These are phyloP conservation scores for Fusarium metavorans DNA, from an alignment of 2,329 filamentous ascomycete species.

Conservation along the genomic window DNA sequence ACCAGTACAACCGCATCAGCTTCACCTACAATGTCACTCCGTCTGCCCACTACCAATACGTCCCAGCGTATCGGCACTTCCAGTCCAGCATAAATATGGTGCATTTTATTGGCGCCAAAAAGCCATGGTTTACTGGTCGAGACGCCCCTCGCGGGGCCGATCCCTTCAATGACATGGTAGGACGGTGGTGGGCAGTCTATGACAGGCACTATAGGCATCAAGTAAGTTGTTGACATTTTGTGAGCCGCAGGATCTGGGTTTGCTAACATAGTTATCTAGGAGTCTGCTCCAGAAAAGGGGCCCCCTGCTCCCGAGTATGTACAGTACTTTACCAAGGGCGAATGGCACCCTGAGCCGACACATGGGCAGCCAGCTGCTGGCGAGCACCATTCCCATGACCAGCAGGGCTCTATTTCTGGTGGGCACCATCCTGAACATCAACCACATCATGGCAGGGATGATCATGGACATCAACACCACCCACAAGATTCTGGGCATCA, in stretches of 20 bases:
- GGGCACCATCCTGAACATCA: constrained; percentile 34
- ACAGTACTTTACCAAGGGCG: constrained; percentile 67
- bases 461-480: constrained; percentile 18
- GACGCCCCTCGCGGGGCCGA: constrained; percentile 64
- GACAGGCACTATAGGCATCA: constrained; percentile 81
- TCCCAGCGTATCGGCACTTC: constrained; percentile 94
- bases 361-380: constrained; percentile 33
- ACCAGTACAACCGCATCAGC: constrained; percentile 86
- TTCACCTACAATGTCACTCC: constrained; percentile 99
- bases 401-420: constrained; percentile 35
- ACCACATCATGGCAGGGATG: constrained; percentile 7
- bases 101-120: constrained; percentile 92
- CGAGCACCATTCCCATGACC: constrained; percentile 43
- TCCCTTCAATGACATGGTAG: constrained; percentile 85
- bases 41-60: constrained; percentile 96
- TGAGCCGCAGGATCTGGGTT: not conserved
- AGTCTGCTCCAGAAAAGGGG: constrained; percentile 22
- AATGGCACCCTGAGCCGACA: constrained; percentile 53
- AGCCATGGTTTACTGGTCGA: constrained; percentile 84
- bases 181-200: constrained; percentile 94
- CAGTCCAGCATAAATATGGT: constrained; percentile 89
- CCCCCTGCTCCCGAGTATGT: constrained; percentile 53
- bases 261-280: constrained; percentile 31
- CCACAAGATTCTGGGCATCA: constrained; percentile 22
- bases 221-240: constrained; percentile 52